A percentile compares a stretch with the other conserved stretches of the same genome.
Evolutionary conservation across 129 eudicot species (phyloP).

Genomic region (Flaveria linearis): DNA sequence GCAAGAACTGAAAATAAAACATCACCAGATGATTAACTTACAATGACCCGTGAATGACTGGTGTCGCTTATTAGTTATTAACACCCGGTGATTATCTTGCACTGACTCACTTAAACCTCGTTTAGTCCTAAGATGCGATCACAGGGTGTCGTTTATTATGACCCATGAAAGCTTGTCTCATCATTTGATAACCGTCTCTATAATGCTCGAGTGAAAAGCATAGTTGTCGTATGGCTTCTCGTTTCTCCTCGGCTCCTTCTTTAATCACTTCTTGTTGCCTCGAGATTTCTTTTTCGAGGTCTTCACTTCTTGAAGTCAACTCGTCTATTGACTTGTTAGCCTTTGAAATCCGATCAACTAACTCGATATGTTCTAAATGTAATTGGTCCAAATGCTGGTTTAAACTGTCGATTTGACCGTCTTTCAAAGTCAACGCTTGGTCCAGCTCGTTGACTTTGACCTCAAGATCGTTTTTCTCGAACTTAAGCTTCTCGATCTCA

Average conservation of each 20-base stretch:
- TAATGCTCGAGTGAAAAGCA: slow-evolving; percentile 88
- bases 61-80: background rate
- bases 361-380: slow-evolving; percentile 54
- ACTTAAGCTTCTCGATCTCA: slow-evolving; percentile 55
- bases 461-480: slow-evolving; percentile 33
- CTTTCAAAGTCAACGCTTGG: slow-evolving; percentile 39
- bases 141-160: slow-evolving; percentile 51
- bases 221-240: slow-evolving; percentile 85
- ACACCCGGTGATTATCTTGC: slow-evolving; percentile 1
- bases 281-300: slow-evolving; percentile 52
- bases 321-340: slow-evolving; percentile 40
- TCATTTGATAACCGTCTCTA: slow-evolving; percentile 59
- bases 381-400: slow-evolving; percentile 56
- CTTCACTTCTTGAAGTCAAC: slow-evolving; percentile 42
- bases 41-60: background rate
- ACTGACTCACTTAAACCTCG: background rate
- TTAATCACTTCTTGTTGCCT: slow-evolving; percentile 43
- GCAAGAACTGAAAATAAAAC: slow-evolving; percentile 1
- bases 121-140: slow-evolving; percentile 27
- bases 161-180: slow-evolving; percentile 58
- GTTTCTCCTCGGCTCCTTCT: slow-evolving; percentile 84
- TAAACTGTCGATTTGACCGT: slow-evolving; percentile 36
- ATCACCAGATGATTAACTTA: slow-evolving; percentile 16
- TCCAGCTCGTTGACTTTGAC: slow-evolving; percentile 31
- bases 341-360: slow-evolving; percentile 49